A percentile compares a stretch with the other conserved stretches of the same genome.
Evolutionary conservation across 2,329 filamentous ascomycete genomes (phyloP).

Genomic region (Fusarium sp.): DNA sequence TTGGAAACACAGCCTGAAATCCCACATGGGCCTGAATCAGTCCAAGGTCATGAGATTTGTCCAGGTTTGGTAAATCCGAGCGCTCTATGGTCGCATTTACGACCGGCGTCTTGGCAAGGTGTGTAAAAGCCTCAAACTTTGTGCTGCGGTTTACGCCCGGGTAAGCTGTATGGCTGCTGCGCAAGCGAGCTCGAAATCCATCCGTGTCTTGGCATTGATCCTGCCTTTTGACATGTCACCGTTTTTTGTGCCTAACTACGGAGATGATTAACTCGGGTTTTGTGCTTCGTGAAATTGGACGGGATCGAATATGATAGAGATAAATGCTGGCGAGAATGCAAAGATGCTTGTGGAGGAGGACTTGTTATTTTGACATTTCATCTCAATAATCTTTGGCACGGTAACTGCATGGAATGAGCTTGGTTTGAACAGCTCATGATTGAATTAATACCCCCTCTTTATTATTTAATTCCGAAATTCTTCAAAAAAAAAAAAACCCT

Average conservation of each 20-base stretch:
- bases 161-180: neutral
- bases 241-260: neutral
- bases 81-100: neutral
- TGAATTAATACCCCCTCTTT: neutral
- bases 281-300: neutral
- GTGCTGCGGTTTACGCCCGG: neutral
- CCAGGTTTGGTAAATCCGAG: neutral
- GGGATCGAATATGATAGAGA: neutral
- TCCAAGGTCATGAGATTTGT: neutral
- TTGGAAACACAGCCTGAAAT: neutral
- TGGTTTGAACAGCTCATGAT: neutral
- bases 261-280: neutral
- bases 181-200: neutral
- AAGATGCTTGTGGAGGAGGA: neutral
- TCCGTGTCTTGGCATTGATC: neutral
- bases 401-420: neutral
- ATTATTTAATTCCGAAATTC: neutral
- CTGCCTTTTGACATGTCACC: neutral
- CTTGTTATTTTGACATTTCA: neutral
- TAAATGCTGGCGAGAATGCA: fast-evolving
- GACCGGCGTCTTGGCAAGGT: neutral
- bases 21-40: neutral
- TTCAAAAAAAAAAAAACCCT: no score
- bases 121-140: neutral
- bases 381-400: neutral